Evolutionary conservation across 768 basidiomycete species (phyloP).

Genomic region (Russula brevipes): DNA sequence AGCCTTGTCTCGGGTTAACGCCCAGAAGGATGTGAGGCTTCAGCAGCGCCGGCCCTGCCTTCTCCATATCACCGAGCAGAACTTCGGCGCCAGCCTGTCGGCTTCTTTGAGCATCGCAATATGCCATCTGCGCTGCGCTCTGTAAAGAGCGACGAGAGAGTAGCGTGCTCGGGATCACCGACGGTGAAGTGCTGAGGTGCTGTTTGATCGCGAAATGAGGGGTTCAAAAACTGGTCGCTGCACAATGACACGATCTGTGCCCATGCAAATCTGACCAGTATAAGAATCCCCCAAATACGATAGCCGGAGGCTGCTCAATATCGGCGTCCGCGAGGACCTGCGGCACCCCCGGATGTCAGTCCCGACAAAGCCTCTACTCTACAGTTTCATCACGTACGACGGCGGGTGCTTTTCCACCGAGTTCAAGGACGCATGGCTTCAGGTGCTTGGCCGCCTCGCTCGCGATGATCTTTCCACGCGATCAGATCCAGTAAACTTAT

Average conservation of each 20-base stretch:
- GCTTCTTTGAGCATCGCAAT: slow-evolving; percentile 44
- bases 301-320: slow-evolving; percentile 47
- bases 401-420: slow-evolving; percentile 51
- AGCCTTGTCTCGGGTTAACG: slow-evolving; percentile 46
- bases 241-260: slow-evolving; percentile 52
- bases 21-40: slow-evolving; percentile 47
- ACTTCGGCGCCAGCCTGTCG: slow-evolving; percentile 41
- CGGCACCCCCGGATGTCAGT: background rate
- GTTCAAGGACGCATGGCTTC: slow-evolving; percentile 52
- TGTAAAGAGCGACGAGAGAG: slow-evolving; percentile 41
- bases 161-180: slow-evolving; percentile 33
- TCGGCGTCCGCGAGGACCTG: slow-evolving; percentile 52
- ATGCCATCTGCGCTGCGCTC: slow-evolving; percentile 43
- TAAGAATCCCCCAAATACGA: slow-evolving; percentile 41
- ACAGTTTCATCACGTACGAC: slow-evolving; percentile 36
- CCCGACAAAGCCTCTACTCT: background rate
- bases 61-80: slow-evolving; percentile 40
- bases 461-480: slow-evolving; percentile 51
- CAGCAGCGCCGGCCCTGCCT: slow-evolving; percentile 37
- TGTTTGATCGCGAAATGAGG: slow-evolving; percentile 37
- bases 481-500: slow-evolving; percentile 55
- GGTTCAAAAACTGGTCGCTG: slow-evolving; percentile 38
- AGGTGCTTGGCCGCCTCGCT: slow-evolving; percentile 50
- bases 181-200: slow-evolving; percentile 35
- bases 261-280: slow-evolving; percentile 54